Evolutionary conservation across 2,329 filamentous ascomycete genomes (phyloP).

Genomic region (Ascomycota sp.): DNA sequence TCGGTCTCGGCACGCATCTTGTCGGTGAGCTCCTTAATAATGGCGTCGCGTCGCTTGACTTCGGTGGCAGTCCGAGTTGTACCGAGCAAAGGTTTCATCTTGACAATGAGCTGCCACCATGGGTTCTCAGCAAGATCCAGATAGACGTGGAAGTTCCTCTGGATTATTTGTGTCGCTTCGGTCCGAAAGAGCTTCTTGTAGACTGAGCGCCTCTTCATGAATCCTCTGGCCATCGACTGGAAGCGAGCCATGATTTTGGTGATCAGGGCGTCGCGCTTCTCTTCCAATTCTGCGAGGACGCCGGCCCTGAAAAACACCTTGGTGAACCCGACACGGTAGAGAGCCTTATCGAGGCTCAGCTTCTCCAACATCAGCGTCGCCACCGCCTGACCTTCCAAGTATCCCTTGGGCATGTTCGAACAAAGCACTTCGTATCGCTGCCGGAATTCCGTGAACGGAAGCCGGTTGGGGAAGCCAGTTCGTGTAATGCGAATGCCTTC

Average conservation of each 20-base stretch:
- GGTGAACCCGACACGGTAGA: slow-evolving; percentile 83
- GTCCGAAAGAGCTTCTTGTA: slow-evolving; percentile 87
- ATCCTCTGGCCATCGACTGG: slow-evolving; percentile 78
- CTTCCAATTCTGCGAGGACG: slow-evolving; percentile 87
- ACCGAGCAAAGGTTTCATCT: slow-evolving; percentile 86
- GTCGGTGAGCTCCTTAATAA: slow-evolving; percentile 67
- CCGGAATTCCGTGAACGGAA: slow-evolving; percentile 82
- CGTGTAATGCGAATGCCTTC: slow-evolving; percentile 93
- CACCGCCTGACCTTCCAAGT: slow-evolving; percentile 71
- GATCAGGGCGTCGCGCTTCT: slow-evolving; percentile 79
- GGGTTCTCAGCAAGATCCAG: slow-evolving; percentile 74
- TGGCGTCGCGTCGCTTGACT: slow-evolving; percentile 83
- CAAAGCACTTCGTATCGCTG: slow-evolving; percentile 92
- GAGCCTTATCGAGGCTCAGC: slow-evolving; percentile 58
- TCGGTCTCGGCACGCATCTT: slow-evolving; percentile 59
- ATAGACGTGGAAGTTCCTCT: slow-evolving; percentile 83
- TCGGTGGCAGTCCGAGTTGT: slow-evolving; percentile 79
- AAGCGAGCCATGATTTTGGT: slow-evolving; percentile 84
- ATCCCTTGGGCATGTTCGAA: slow-evolving; percentile 65
- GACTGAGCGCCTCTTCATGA: slow-evolving; percentile 64
- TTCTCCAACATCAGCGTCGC: slow-evolving; percentile 75
- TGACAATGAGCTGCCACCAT: slow-evolving; percentile 89
- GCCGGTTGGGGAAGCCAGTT: slow-evolving; percentile 85
- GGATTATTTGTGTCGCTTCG: slow-evolving; percentile 84
- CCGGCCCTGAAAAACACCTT: slow-evolving; percentile 97